These are phyloP conservation scores for Penstemon barbatus DNA, from an alignment of 257 asterid genomes.

Conservation along the genomic window DNA sequence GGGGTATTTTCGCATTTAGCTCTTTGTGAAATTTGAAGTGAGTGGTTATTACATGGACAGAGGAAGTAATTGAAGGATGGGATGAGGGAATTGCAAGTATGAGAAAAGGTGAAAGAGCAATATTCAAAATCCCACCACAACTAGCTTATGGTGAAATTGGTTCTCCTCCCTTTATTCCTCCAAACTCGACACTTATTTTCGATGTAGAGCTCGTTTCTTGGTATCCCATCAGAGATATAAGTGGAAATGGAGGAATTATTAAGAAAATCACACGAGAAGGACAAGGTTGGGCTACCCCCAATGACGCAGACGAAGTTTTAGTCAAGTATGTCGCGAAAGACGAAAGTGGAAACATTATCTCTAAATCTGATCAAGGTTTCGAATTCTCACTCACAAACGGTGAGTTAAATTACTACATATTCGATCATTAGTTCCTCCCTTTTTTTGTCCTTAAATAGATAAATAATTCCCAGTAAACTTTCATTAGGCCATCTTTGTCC, in stretches of 20 bases:
- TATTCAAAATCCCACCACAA: slow-evolving; percentile 56
- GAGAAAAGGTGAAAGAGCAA: slow-evolving; percentile 63
- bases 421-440: background rate
- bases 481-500: slow-evolving; percentile 51
- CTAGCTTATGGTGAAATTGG: slow-evolving; percentile 60
- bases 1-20: no score
- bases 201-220: slow-evolving; percentile 55
- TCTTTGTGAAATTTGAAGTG: no score
- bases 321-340: slow-evolving; percentile 53
- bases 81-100: slow-evolving; percentile 64
- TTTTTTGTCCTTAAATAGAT: background rate
- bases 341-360: slow-evolving; percentile 38
- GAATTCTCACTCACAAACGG: slow-evolving; percentile 51
- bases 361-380: slow-evolving; percentile 40
- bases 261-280: slow-evolving; percentile 60
- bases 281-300: slow-evolving; percentile 75
- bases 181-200: slow-evolving; percentile 58
- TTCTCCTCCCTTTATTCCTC: slow-evolving; percentile 57
- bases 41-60: slow-evolving; percentile 25
- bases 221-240: slow-evolving; percentile 55
- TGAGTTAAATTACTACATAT: slow-evolving; percentile 13
- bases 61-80: slow-evolving; percentile 71
- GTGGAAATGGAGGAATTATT: slow-evolving; percentile 61
- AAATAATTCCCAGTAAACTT: background rate
- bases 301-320: slow-evolving; percentile 54